phyloP scores from a whole-genome alignment of 306 rosid genomes.

The Sphenostylis stenocarpa region DNA sequence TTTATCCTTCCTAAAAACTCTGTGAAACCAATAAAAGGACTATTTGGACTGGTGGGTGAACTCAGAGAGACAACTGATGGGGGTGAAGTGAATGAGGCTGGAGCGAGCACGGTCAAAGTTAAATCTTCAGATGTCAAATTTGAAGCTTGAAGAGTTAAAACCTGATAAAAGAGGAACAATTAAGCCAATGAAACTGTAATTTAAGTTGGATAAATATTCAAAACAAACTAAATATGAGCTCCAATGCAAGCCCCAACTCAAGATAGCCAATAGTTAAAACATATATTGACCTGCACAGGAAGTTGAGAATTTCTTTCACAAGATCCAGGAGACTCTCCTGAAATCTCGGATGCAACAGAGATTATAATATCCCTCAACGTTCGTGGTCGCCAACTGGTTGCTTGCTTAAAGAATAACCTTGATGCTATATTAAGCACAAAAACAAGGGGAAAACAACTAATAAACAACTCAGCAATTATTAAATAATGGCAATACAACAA shows the following conservation, averaged over 20 bases:
- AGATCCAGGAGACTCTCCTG: conserved; percentile 59
- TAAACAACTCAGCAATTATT: conserved; percentile 24
- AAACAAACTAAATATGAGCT: conserved; percentile 2
- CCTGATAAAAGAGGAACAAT: conserved; percentile 58
- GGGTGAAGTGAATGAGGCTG: conserved; percentile 75
- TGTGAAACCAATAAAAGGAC: conserved; percentile 79
- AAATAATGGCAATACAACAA: conserved; percentile 30
- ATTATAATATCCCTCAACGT: conserved; percentile 84
- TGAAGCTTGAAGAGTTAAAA: conserved; percentile 91
- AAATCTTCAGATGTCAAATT: conserved; percentile 91
- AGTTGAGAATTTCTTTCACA: conserved; percentile 66
- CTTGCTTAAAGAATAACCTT: conserved; percentile 85
- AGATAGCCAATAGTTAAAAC: conserved; percentile 18
- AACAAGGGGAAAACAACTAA: conserved; percentile 12
- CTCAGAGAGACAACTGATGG: conserved; percentile 85
- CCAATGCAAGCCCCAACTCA: conserved; percentile 16
- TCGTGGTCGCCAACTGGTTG: conserved; percentile 89
- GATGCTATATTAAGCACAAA: conserved; percentile 57
- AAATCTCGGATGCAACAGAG: conserved; percentile 88
- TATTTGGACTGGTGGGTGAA: conserved; percentile 76
- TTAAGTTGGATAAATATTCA: conserved; percentile 12
- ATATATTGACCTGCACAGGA: conserved; percentile 80
- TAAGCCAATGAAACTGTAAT: conserved; percentile 11
- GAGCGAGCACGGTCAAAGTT: conserved; percentile 93
- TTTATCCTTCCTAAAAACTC: conserved; percentile 62